phyloP scores from a whole-genome alignment of 169 alveolate species.

The Babesia microti region DNA sequence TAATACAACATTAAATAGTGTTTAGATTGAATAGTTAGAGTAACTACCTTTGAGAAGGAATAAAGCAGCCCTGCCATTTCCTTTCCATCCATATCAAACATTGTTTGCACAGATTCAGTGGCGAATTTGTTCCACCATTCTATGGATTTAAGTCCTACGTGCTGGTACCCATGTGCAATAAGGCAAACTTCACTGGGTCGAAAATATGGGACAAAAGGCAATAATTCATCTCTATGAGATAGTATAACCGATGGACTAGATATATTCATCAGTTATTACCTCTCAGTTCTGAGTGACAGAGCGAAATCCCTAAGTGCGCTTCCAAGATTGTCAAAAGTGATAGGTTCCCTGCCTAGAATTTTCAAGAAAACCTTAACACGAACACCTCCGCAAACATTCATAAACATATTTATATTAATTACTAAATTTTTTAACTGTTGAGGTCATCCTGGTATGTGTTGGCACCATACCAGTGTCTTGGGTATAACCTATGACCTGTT shows the following conservation, averaged over 20 bases:
- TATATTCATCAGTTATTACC: slow-evolving; percentile 8
- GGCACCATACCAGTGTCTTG: too few relatives aligned
- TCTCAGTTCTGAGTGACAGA: slow-evolving; percentile 28
- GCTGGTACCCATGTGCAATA: slow-evolving; percentile 42
- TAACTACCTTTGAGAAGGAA: slow-evolving; percentile 15
- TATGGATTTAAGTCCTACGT: slow-evolving; percentile 14
- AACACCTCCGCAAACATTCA: background rate
- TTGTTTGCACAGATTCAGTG: slow-evolving; percentile 5
- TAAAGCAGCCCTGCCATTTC: slow-evolving; percentile 40
- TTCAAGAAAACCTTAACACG: background rate
- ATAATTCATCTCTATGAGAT: slow-evolving; percentile 25
- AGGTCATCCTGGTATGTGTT: slow-evolving; percentile 8
- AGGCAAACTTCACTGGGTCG: slow-evolving; percentile 41
- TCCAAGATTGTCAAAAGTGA: slow-evolving; percentile 39
- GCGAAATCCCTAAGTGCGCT: slow-evolving; percentile 47
- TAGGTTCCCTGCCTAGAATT: too few relatives aligned
- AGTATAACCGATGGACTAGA: slow-evolving; percentile 16
- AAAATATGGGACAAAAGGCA: slow-evolving; percentile 25
- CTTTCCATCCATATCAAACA: slow-evolving; percentile 43
- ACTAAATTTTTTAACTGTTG: background rate
- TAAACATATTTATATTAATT: background rate
- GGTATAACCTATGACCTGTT: too few relatives aligned
- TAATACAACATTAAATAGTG: too few relatives aligned
- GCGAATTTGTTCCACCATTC: slow-evolving; percentile 40
- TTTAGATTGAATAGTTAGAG: too few relatives aligned